Evolutionary conservation across 1,284 basidiomycete species (phyloP).

Genomic region (Agaricales sp.): DNA sequence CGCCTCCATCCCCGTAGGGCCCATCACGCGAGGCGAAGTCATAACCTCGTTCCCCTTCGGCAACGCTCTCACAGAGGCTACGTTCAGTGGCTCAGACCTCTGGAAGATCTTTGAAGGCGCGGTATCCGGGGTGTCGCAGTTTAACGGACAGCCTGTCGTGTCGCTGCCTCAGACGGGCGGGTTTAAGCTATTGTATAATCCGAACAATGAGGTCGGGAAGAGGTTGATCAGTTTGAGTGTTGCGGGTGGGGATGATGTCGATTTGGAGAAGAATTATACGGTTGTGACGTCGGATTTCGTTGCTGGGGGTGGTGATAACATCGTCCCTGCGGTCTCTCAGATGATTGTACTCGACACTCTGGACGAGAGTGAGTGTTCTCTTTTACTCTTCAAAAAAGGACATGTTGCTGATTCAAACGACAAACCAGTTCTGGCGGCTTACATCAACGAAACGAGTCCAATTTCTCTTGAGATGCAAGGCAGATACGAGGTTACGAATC

Average conservation of each 20-base stretch:
- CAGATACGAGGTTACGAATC: neutral
- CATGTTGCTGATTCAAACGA: neutral
- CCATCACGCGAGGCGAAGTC: constrained; percentile 28
- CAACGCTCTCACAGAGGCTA: constrained; percentile 23
- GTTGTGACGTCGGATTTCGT: constrained; percentile 22
- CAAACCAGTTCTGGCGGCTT: neutral
- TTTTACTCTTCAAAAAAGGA: neutral
- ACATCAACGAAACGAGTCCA: neutral
- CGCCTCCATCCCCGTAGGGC: constrained; percentile 23
- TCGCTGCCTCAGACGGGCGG: constrained; percentile 27
- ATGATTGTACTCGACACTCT: neutral
- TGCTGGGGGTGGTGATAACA: constrained; percentile 28
- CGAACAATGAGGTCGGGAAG: constrained; percentile 17
- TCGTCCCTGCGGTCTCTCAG: constrained; percentile 15
- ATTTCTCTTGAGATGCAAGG: neutral
- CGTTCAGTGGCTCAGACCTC: constrained; percentile 16
- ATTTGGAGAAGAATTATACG: constrained; percentile 14
- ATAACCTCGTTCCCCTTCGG: constrained; percentile 28
- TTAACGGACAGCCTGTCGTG: constrained; percentile 20
- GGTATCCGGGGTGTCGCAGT: constrained; percentile 9
- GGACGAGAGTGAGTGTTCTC: neutral
- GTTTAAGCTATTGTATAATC: constrained; percentile 26
- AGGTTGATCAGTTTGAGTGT: constrained; percentile 25
- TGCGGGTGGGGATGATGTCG: constrained; percentile 14
- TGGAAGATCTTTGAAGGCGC: constrained; percentile 19